Percentiles rank a stretch among this genome's conserved stretches.
phyloP scores from a whole-genome alignment of 2,329 filamentous ascomycete species.

The Endoconidiophora polonica region DNA sequence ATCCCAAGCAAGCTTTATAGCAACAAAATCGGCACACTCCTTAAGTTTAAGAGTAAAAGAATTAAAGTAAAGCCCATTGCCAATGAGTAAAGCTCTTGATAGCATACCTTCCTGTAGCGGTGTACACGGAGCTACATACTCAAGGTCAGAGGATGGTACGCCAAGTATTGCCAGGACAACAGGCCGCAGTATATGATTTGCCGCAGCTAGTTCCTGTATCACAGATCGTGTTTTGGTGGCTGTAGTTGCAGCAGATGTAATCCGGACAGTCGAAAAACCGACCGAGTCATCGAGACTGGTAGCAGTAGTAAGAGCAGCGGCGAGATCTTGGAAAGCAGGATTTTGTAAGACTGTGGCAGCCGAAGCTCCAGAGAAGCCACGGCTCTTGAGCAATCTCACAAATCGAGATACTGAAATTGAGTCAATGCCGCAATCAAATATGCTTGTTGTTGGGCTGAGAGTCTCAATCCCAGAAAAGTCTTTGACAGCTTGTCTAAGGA shows the following conservation, averaged over 20 bases:
- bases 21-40: slow-evolving; percentile 32
- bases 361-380: slow-evolving; percentile 42
- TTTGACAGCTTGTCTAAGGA: slow-evolving; percentile 37
- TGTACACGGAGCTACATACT: slow-evolving; percentile 67
- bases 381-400: slow-evolving; percentile 42
- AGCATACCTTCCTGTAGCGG: slow-evolving; percentile 78
- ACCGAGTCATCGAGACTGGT: too few relatives aligned
- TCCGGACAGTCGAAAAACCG: too few relatives aligned
- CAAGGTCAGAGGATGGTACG: slow-evolving; percentile 37
- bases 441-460: slow-evolving; percentile 41
- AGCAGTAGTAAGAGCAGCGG: slow-evolving; percentile 19
- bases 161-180: slow-evolving; percentile 35
- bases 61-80: slow-evolving; percentile 53
- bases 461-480: slow-evolving; percentile 30
- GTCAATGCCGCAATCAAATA: slow-evolving; percentile 77
- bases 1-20: slow-evolving; percentile 34
- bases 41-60: slow-evolving; percentile 46
- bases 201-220: slow-evolving; percentile 45
- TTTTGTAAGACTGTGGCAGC: slow-evolving; percentile 53
- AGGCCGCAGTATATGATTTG: slow-evolving; percentile 42
- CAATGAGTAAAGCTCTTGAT: slow-evolving; percentile 43
- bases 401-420: slow-evolving; percentile 70
- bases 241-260: neutral
- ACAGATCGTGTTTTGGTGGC: slow-evolving; percentile 17
- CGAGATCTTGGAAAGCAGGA: slow-evolving; percentile 32